Evolutionary conservation across 371 early-diverging fungal genomes (phyloP).

Genomic region (Mortierella sp.): DNA sequence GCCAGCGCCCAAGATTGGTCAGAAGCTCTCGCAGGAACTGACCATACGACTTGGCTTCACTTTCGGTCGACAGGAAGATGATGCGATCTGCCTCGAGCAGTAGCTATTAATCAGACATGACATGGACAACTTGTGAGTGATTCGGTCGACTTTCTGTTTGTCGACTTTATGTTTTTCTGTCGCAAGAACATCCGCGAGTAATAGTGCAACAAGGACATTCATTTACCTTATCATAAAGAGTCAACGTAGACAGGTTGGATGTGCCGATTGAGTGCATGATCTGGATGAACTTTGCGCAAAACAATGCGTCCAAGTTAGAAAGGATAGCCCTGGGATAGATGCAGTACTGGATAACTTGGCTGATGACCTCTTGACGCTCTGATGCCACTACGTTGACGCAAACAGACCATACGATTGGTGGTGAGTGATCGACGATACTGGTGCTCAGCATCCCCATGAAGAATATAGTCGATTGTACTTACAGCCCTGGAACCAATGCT

Average conservation of each 20-base stretch:
- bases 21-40: slow-evolving; percentile 73
- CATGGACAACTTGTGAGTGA: neutral
- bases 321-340: slow-evolving; percentile 80
- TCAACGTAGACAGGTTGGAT: slow-evolving; percentile 80
- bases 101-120: slow-evolving; percentile 14
- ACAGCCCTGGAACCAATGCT: slow-evolving; percentile 44
- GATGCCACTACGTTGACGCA: neutral
- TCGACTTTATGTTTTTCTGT: no score
- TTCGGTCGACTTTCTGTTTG: no score
- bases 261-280: slow-evolving; percentile 83
- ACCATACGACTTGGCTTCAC: slow-evolving; percentile 81
- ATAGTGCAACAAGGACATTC: neutral
- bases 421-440: no score
- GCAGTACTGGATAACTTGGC: slow-evolving; percentile 81
- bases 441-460: no score
- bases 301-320: slow-evolving; percentile 86
- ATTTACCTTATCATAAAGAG: slow-evolving; percentile 73
- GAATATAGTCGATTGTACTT: slow-evolving; percentile 10
- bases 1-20: slow-evolving; percentile 70
- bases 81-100: slow-evolving; percentile 47
- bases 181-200: no score
- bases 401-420: neutral
- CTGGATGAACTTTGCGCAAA: slow-evolving; percentile 84
- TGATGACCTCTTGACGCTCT: slow-evolving; percentile 60
- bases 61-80: slow-evolving; percentile 77